Conservation (phyloP, 179 eudicot genomes). For the Spinacia oleracea region DNA sequence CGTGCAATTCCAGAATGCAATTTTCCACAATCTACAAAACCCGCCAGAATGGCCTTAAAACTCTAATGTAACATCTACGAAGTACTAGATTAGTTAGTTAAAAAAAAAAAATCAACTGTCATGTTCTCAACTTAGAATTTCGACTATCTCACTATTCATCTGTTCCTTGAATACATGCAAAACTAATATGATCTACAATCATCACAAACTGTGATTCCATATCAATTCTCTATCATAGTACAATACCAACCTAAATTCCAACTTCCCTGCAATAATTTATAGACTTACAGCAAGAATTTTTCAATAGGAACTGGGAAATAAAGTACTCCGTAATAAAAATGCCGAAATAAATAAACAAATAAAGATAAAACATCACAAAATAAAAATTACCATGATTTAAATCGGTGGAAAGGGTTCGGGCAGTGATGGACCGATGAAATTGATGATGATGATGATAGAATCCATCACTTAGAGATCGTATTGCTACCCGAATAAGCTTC, state of each 20-base stretch:
- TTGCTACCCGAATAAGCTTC: constrained; percentile 43
- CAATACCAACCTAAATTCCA: constrained; percentile 1
- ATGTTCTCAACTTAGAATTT: background rate
- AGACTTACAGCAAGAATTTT: background rate
- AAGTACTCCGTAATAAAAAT: constrained; percentile 9
- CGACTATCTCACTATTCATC: background rate
- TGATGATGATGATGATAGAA: constrained; percentile 31
- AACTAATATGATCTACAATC: background rate
- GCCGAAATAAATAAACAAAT: background rate
- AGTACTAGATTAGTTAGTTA: background rate
- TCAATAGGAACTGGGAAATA: background rate
- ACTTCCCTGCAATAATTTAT: background rate
- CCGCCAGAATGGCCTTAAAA: background rate
- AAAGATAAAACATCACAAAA: background rate
- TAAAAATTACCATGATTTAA: constrained; percentile 34
- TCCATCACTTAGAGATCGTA: constrained; percentile 39
- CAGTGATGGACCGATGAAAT: constrained; percentile 24
- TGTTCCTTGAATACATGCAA: background rate
- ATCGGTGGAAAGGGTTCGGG: constrained; percentile 33
- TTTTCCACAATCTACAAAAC: background rate
- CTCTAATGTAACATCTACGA: background rate
- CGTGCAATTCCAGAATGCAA: background rate
- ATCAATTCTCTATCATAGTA: background rate
- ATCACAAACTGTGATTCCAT: background rate
- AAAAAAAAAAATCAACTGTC: background rate